These are phyloP conservation scores for Hirschioporus abietinus DNA, from an alignment of 768 basidiomycete species.

Conservation along the genomic window DNA sequence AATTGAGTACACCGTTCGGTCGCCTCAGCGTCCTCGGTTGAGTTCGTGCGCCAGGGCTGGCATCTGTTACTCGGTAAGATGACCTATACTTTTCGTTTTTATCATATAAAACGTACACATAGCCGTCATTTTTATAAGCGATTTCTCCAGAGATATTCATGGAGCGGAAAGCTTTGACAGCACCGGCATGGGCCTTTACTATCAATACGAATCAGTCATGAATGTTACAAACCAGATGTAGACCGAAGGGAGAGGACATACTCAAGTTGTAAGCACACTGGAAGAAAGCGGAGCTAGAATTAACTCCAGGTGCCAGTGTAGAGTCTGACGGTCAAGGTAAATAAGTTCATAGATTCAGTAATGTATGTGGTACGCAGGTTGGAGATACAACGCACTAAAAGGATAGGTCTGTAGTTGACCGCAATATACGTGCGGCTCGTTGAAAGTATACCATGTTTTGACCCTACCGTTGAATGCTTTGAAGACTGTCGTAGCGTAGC, in stretches of 20 bases:
- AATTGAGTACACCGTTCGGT: conserved; percentile 47
- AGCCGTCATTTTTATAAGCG: conserved; percentile 49
- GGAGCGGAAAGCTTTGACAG: conserved; percentile 44
- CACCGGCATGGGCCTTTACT: conserved; percentile 46
- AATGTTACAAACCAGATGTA: background rate
- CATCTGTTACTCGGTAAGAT: conserved; percentile 24
- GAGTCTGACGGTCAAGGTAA: conserved; percentile 22
- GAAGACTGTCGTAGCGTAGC: conserved; percentile 47
- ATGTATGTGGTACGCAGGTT: background rate
- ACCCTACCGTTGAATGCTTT: conserved; percentile 42
- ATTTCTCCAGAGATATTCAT: conserved; percentile 50
- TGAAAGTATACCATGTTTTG: conserved; percentile 51
- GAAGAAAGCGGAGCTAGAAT: conserved; percentile 38
- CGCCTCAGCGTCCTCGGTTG: conserved; percentile 37
- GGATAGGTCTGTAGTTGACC: conserved; percentile 32
- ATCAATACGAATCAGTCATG: background rate
- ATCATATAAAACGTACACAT: conserved; percentile 28
- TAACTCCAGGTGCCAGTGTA: conserved; percentile 37
- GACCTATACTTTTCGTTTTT: background rate
- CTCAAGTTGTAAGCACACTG: conserved; percentile 40
- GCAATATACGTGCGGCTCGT: conserved; percentile 44
- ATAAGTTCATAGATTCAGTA: background rate
- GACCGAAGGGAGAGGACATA: conserved; percentile 19
- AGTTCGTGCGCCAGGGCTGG: conserved; percentile 41
- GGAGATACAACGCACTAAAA: conserved; percentile 29